These are phyloP conservation scores for Boletus sensibilis DNA, from an alignment of 768 basidiomycete species.

Conservation along the genomic window DNA sequence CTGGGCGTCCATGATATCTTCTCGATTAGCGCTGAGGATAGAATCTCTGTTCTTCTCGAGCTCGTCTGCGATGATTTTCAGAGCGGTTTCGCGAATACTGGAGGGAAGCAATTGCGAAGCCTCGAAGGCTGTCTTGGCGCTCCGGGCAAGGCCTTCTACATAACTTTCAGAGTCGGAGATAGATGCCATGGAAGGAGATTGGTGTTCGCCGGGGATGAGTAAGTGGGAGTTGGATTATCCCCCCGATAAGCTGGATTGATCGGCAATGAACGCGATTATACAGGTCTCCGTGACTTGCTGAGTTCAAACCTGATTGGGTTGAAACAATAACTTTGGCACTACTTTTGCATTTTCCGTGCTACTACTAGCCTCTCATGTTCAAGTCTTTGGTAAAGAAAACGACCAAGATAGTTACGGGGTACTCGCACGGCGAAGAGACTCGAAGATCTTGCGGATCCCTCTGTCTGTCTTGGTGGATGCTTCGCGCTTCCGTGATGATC, in stretches of 20 bases:
- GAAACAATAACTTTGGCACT: too few species aligned
- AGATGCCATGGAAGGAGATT: slow-evolving; percentile 7
- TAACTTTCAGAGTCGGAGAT: slow-evolving; percentile 14
- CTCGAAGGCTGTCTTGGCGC: slow-evolving; percentile 83
- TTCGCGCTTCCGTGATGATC: neutral
- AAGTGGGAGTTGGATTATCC: neutral
- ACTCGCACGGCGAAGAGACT: neutral
- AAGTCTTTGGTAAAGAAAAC: too few species aligned
- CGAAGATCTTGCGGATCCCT: neutral
- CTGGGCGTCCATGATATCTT: slow-evolving; percentile 81
- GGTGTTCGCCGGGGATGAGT: neutral
- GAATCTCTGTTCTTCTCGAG: slow-evolving; percentile 62
- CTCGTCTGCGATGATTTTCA: slow-evolving; percentile 65
- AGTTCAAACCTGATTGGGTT: too few species aligned
- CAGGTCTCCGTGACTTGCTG: too few species aligned
- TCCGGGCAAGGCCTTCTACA: slow-evolving; percentile 66
- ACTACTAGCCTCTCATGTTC: too few species aligned
- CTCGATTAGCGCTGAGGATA: slow-evolving; percentile 76
- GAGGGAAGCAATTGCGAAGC: slow-evolving; percentile 77
- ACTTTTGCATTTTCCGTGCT: too few species aligned
- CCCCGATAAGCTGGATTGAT: neutral
- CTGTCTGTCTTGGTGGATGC: neutral
- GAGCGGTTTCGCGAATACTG: slow-evolving; percentile 65
- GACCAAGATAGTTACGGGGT: too few species aligned
- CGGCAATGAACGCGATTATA: neutral